Evolutionary conservation across 1,284 basidiomycete species (phyloP), one percentile per base, ranked within the genome.

Genomic region (Trichosporon ovoides): DNA sequence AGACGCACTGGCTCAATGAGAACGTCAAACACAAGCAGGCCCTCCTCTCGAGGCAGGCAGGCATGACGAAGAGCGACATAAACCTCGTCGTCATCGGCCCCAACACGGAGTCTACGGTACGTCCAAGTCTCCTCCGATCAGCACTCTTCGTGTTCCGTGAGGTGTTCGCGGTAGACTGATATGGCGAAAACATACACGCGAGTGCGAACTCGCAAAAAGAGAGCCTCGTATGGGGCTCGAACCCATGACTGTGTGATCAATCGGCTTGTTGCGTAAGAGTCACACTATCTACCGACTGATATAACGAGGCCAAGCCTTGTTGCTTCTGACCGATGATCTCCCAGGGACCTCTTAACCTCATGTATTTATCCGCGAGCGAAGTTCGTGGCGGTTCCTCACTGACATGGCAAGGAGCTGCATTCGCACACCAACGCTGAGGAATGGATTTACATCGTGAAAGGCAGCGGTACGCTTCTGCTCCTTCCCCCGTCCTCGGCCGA

Each of bases 371-470:
- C n/a, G n/a, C n/a, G n/a, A n/a, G n/a, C n/a, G n/a, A n/a, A n/a
- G 35, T 37, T n/a, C 5, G 35, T 13, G 16, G 16, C 35, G 5
- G 35, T 7, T 7, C 4, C 34, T n/a, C 19, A 12, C 50, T 35
- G 34, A 52, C 51, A 31, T 4, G 5, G 13, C 3, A 38, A 66
- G 63, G 55, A 59, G 14, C 61, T 67, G 36, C 68, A 69, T 52
- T 63, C 67, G 52, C 68, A 69, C 58, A 38, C 61, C n/a, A 18
- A 48, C 51, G 58, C 61, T n/a, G 49, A 60, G 0, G 68, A 69
- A 53, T 69, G 68, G 68, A 24, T 69, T n/a, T 69, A 69, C 61
- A 58, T 69, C 7, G 55, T 65, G 24, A 36, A 43, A 5, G 67
- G 67, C 34, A 31, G 52, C 11, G 66, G 54, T 22, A 40, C n/a